phyloP scores from a whole-genome alignment of 805 yeast species.

The Wickerhamiella nectarea region DNA sequence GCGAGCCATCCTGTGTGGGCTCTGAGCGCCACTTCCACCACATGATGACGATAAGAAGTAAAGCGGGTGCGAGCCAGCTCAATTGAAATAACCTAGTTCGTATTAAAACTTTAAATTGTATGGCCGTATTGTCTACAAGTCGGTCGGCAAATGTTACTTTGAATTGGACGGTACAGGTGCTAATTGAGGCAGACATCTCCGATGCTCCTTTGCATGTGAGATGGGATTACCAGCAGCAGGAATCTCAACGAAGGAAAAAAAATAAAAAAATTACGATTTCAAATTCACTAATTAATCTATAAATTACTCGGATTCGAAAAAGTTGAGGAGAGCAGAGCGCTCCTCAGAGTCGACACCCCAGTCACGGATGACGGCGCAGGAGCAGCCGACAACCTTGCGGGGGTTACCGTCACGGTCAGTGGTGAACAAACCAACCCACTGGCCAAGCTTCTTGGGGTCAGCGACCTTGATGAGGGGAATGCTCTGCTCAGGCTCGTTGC shows the following conservation, averaged over 20 bases:
- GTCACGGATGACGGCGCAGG: constrained; percentile 98
- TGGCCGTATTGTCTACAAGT: too few relatives aligned
- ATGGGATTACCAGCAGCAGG: too few relatives aligned
- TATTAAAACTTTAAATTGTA: too few relatives aligned
- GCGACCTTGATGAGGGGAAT: constrained; percentile 98
- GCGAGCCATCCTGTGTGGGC: not conserved
- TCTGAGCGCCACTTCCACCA: not conserved
- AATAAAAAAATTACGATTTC: too few relatives aligned
- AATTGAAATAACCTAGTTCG: too few relatives aligned
- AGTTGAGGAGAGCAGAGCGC: constrained; percentile 89
- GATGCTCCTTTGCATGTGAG: too few relatives aligned
- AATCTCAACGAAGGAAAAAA: too few relatives aligned
- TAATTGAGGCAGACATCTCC: too few relatives aligned
- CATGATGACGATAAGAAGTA: not conserved
- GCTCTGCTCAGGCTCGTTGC: constrained; percentile 93
- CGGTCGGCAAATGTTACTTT: too few relatives aligned
- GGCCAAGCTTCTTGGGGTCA: constrained; percentile 99
- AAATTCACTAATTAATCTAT: not conserved
- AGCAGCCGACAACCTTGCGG: constrained; percentile 99
- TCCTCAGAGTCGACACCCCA: constrained; percentile 99
- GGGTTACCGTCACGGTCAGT: constrained; percentile 99
- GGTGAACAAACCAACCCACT: constrained; percentile 99
- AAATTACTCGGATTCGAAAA: constrained; percentile 75
- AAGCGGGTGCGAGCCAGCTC: too few relatives aligned
- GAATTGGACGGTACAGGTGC: too few relatives aligned